Evolutionary conservation across 129 eudicot genomes (phyloP).

Genomic region (Mikania micrantha): DNA sequence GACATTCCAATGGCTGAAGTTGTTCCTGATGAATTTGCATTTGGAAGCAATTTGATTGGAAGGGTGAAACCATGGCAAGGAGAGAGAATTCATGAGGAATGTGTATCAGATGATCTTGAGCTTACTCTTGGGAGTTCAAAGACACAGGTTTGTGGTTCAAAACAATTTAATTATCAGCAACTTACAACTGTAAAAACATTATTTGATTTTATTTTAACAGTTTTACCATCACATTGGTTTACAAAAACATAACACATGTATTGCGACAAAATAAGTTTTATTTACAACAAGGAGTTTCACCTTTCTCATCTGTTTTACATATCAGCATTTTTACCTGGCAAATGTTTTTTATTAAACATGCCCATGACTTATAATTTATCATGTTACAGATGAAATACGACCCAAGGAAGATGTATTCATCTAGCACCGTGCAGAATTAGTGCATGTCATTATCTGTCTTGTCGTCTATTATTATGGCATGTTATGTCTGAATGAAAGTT

Average conservation of each 20-base stretch:
- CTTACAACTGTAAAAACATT: background rate
- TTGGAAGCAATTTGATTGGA: slow-evolving; percentile 21
- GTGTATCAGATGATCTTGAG: slow-evolving; percentile 71
- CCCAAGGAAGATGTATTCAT: background rate
- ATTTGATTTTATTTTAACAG: too few species aligned
- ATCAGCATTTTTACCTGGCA: too few species aligned
- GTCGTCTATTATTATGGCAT: slow-evolving; percentile 5
- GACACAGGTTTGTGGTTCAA: slow-evolving; percentile 36
- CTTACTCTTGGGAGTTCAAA: slow-evolving; percentile 77
- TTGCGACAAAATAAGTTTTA: too few species aligned
- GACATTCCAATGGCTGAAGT: slow-evolving; percentile 69
- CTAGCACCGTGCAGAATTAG: background rate
- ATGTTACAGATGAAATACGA: slow-evolving; percentile 20
- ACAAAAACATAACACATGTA: too few species aligned
- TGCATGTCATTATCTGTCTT: background rate
- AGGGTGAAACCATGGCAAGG: slow-evolving; percentile 93
- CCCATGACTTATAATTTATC: background rate
- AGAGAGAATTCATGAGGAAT: slow-evolving; percentile 81
- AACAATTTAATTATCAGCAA: background rate
- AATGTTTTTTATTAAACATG: too few species aligned
- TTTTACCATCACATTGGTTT: too few species aligned
- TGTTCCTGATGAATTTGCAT: slow-evolving; percentile 66
- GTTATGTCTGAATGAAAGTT: slow-evolving; percentile 22
- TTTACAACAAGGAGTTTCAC: too few species aligned
- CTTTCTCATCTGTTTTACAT: background rate